Evolutionary conservation across 805 yeast species (phyloP), one percentile per base, ranked within the genome.

Genomic region (Yarrowia keelungensis): DNA sequence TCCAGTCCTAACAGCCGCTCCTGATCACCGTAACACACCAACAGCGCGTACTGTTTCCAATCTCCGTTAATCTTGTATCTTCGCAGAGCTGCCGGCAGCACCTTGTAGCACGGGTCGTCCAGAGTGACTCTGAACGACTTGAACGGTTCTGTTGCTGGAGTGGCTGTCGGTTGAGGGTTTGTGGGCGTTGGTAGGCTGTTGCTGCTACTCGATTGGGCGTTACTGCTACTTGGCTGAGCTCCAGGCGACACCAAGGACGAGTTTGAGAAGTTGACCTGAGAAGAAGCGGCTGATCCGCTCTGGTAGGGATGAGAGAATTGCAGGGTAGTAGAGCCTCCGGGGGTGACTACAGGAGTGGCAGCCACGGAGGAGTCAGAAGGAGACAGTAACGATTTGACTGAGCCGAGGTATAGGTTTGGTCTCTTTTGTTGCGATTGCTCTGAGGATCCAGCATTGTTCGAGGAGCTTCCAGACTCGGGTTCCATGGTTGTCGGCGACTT

Each of bases 31-130:
- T 91, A 92, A 75, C 96, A 90, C 15, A 94, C 90, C 16, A 93
- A 92, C 65, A 94, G 80, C 1, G 93, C 97, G 76, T 92, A 94
- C 74, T 91, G 89, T 66, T 90, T 84, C 93, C 97, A 90, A 75
- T 92, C 97, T 65, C 86, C 88, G 41, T 86, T 85, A 61, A 94
- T 83, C 70, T 87, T 88, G 79, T 93, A 97, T 70, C 96, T 84
- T 72, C 88, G 86, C 90, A 92, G 88, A 5, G 97, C 97, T 43
- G 89, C 91, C 74, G 91, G 96, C 58, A 95, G 80, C 26, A 94
- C 89, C 76, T 90, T 90, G 73, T 89, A 87, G 76, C 97, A 92
- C 1, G 97, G 92, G 74, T 94, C 98, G 68, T 92, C 97, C 35
- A 91, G 87, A 8, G 94, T 89, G 1, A 97, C 96, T 58, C 95